Evolutionary conservation across 768 basidiomycete genomes (phyloP), one percentile per base, ranked within the genome.

Genomic region (Phanerochaete carnosa): DNA sequence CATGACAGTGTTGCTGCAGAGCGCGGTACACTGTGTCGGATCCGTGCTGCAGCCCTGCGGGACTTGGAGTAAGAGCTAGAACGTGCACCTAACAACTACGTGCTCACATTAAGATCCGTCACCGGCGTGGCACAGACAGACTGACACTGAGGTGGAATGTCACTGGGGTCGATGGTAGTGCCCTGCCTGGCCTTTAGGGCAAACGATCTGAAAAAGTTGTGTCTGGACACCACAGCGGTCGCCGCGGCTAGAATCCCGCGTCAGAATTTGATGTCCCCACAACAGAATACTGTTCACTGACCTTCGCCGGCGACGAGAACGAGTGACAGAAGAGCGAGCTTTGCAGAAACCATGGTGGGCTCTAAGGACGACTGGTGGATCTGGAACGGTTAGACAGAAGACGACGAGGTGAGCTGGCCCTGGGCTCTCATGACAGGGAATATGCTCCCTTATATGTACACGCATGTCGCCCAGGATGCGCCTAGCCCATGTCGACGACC

Each of bases 1-100:
- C 39, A 45, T 58, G 47, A 58, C 46, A 11, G 35, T 22, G 49
- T 32, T 60, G 39, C 54, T 62, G 61, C 65, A 66, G 8, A 43
- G 5, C 39, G 11, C 39, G 39, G 19, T 8, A 19, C 39, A 43
- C 45, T 64, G 23, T 53, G 63, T 62, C 29, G 49, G 25, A 43
- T 62, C 56, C 25, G 28, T 30, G 4, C 45, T 19, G 61, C 65
- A 66, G 26, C 19, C 55, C 39, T 58, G 29, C 22, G 32, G 0
- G 2, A 25, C 11, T 12, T 33, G 56, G 19, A 55, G 50, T 11
- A 16, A n/a, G 46, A 28, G n/a, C 13, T 15, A 39, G 39, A 33
- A 11, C 22, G 1, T 23, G 28, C 16, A 26, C 3, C 6, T n/a
- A 7, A 2, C 23, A 5, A 30, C 7, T n/a, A 37, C 9, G 7